These are phyloP conservation scores for Oemleria cerasiformis DNA, from an alignment of 306 rosid species.

Conservation along the genomic window DNA sequence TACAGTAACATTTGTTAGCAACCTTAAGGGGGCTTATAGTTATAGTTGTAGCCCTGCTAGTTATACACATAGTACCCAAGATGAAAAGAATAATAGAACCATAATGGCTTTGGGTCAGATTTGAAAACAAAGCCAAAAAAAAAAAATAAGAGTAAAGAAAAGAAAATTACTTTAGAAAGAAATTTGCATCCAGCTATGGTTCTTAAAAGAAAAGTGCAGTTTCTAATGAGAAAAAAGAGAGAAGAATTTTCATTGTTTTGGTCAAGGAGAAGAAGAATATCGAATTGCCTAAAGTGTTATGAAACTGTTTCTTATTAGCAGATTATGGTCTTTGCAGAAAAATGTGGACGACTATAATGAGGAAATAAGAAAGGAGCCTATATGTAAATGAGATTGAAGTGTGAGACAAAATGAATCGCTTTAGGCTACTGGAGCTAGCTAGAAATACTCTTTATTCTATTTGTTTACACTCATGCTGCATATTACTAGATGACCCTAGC, in stretches of 20 bases:
- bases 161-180: neutral
- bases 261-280: too few species aligned
- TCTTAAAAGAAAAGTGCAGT: neutral
- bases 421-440: neutral
- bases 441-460: neutral
- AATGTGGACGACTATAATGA: neutral
- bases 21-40: too few species aligned
- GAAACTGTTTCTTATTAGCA: neutral
- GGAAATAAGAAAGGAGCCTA: neutral
- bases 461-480: neutral
- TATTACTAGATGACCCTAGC: neutral
- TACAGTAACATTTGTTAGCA: too few species aligned
- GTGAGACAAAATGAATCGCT: neutral
- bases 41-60: too few species aligned
- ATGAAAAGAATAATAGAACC: neutral
- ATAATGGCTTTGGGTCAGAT: neutral
- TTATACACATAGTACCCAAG: neutral
- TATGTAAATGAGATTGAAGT: neutral
- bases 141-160: neutral
- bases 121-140: neutral
- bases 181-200: neutral
- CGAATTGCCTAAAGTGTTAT: neutral
- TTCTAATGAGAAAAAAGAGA: neutral
- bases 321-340: too few species aligned
- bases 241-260: neutral